Conservation (phyloP, 768 basidiomycete species). For the Coprinopsis cinerea region DNA sequence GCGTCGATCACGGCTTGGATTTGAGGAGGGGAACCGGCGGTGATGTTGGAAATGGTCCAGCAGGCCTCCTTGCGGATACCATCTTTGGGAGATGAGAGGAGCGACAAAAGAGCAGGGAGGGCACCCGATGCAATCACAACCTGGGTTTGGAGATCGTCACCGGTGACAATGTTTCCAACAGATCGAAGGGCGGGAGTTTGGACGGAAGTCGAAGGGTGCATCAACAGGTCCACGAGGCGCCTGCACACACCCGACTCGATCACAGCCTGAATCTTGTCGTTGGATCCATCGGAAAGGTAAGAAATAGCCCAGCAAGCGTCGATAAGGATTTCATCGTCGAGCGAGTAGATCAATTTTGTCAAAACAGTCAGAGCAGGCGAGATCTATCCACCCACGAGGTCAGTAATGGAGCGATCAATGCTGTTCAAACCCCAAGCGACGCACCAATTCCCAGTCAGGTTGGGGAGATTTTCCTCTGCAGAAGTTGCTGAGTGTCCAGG, state of each 20-base stretch:
- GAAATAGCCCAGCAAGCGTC: slow-evolving; percentile 99
- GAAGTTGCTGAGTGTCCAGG: slow-evolving; percentile 99
- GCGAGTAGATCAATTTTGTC: slow-evolving; percentile 96
- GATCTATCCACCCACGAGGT: slow-evolving; percentile 64
- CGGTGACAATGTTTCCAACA: slow-evolving; percentile 98
- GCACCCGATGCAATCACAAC: slow-evolving; percentile 98
- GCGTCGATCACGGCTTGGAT: slow-evolving; percentile 98
- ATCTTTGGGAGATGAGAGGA: slow-evolving; percentile 95
- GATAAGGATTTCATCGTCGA: slow-evolving; percentile 98
- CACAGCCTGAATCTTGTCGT: slow-evolving; percentile 99
- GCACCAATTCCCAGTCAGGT: slow-evolving; percentile 94
- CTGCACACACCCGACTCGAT: slow-evolving; percentile 98
- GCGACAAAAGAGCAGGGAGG: slow-evolving; percentile 86
- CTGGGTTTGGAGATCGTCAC: slow-evolving; percentile 98
- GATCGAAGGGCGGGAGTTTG: slow-evolving; percentile 98
- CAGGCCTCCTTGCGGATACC: slow-evolving; percentile 99
- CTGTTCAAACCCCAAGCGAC: slow-evolving; percentile 20
- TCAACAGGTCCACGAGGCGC: slow-evolving; percentile 93
- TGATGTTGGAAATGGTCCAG: slow-evolving; percentile 99
- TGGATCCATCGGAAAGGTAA: slow-evolving; percentile 96
- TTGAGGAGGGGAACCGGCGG: slow-evolving; percentile 93
- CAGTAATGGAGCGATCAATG: slow-evolving; percentile 7
- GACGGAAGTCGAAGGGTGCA: slow-evolving; percentile 92
- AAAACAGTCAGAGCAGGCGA: slow-evolving; percentile 94
- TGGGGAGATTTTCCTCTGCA: slow-evolving; percentile 98